These are phyloP conservation scores for Naganishia liquefaciens DNA, from an alignment of 1,284 basidiomycete genomes.

Conservation along the genomic window DNA sequence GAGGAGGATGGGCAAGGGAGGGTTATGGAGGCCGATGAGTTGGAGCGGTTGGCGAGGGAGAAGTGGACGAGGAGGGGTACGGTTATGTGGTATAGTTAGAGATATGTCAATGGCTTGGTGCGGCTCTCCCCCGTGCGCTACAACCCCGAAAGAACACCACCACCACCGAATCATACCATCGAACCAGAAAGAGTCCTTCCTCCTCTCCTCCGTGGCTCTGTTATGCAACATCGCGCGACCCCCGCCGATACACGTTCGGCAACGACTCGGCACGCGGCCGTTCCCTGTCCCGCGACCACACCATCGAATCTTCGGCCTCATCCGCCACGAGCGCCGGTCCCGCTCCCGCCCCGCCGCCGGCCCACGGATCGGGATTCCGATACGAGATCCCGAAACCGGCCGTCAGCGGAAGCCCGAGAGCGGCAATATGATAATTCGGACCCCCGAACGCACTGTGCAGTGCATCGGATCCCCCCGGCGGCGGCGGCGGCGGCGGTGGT, in stretches of 20 bases:
- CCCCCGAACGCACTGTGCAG: neutral
- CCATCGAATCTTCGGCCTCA: too few species aligned
- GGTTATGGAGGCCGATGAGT: conserved; percentile 4
- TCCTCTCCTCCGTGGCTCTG: too few species aligned
- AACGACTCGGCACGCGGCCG: neutral
- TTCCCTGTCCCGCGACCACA: too few species aligned
- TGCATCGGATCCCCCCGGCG: conserved; percentile 1
- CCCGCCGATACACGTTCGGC: neutral
- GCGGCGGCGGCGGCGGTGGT: too few species aligned
- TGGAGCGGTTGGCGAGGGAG: conserved; percentile 9
- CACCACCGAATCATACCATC: too few species aligned
- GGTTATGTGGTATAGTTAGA: conserved; percentile 1
- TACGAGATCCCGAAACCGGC: conserved; percentile 21
- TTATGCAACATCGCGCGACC: neutral
- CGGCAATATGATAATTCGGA: conserved; percentile 1
- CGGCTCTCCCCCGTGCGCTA: too few species aligned
- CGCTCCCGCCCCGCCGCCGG: too few species aligned
- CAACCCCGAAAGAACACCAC: too few species aligned
- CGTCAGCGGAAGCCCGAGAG: conserved; percentile 9
- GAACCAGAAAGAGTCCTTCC: too few species aligned
- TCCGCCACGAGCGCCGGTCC: neutral
- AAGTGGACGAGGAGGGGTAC: conserved; percentile 12
- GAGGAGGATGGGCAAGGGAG: conserved; percentile 2
- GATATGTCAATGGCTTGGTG: too few species aligned
- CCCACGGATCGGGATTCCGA: conserved; percentile 15